Base-by-base conservation (phyloP, 148 eudicot genomes). In the Camellia sinensis region DNA sequence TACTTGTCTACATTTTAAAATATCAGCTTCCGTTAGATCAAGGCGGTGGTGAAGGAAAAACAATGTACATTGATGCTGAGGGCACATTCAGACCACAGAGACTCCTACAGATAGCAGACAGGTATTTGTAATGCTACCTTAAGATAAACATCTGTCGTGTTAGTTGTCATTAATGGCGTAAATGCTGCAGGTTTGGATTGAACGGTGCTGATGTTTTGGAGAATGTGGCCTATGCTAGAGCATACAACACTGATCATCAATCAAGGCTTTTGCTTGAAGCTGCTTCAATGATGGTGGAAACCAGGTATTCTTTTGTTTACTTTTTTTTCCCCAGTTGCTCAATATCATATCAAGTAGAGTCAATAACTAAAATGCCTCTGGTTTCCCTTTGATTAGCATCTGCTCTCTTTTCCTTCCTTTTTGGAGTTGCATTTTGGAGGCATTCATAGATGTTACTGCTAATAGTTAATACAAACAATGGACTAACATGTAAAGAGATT, bases 1-100 rank as follows among this genome's bases (percentile, higher is more conserved):
- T 54, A 2, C 41, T 66, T n/a, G 19, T 56, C 2, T 13, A 1
- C 48, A 57, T 41, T 50, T 81, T 69, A 71, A 80, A 64, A 54
- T 57, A 60, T 82, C 88, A 95, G 99, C 97, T 95, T 82, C 97
- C 98, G 48, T 71, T 95, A 81, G 97, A 95, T 79, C 98, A 93
- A 88, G 99, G 99, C 65, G 99, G 99, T 62, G 99, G 99, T 85
- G 98, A 95, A 82, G 97, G 99, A 79, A 95, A 95, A 87, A 98
- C 99, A 63, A 93, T 95, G 99, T 95, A 95, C 78, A 95, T 95
- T 78, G 99, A 95, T 83, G 99, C 99, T 22, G 98, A 95, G 75
- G 99, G 99, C 46, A 93, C 98, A 74, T 95, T 95, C 85, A 93
- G 99, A 81, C 99, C 98, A 12, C 98, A 95, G 81, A 87, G 99